Evolutionary conservation across 257 asterid species (phyloP).

Genomic region (Gardenia jasminoides): DNA sequence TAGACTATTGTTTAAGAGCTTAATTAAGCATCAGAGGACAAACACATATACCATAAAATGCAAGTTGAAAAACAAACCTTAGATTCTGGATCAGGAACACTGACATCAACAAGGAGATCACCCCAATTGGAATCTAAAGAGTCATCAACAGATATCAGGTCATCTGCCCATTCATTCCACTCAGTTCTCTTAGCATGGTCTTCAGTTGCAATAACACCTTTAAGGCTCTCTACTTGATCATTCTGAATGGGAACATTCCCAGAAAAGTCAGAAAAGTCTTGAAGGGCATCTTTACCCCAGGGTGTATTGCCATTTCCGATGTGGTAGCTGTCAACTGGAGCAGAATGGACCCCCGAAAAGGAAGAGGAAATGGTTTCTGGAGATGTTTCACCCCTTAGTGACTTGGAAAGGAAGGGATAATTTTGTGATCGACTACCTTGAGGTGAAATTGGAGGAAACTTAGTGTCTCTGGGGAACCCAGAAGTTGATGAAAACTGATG

Average conservation of each 20-base stretch:
- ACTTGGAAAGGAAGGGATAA: conserved; percentile 41
- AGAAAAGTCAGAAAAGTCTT: conserved; percentile 42
- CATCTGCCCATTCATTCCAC: conserved; percentile 74
- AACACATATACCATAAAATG: neutral
- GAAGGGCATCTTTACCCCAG: conserved; percentile 41
- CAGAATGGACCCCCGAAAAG: conserved; percentile 27
- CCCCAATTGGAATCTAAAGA: conserved; percentile 55
- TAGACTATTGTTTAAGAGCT: neutral
- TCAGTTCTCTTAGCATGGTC: conserved; percentile 45
- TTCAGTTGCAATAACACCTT: conserved; percentile 35
- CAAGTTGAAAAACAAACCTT: conserved; percentile 44
- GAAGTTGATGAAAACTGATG: conserved; percentile 48
- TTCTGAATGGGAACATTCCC: conserved; percentile 28
- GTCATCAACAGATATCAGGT: conserved; percentile 57
- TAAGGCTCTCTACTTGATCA: conserved; percentile 40
- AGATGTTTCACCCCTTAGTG: conserved; percentile 29
- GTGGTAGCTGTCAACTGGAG: conserved; percentile 28
- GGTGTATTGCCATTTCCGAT: conserved; percentile 27
- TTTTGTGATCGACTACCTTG: conserved; percentile 23
- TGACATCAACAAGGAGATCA: conserved; percentile 60
- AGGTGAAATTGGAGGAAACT: conserved; percentile 34
- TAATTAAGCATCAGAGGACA: neutral
- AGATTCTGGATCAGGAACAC: conserved; percentile 59
- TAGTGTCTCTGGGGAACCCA: conserved; percentile 29
- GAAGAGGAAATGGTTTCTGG: conserved; percentile 28